These are phyloP conservation scores for Capsicum rhomboideum DNA, from an alignment of 257 asterid genomes.

Conservation along the genomic window DNA sequence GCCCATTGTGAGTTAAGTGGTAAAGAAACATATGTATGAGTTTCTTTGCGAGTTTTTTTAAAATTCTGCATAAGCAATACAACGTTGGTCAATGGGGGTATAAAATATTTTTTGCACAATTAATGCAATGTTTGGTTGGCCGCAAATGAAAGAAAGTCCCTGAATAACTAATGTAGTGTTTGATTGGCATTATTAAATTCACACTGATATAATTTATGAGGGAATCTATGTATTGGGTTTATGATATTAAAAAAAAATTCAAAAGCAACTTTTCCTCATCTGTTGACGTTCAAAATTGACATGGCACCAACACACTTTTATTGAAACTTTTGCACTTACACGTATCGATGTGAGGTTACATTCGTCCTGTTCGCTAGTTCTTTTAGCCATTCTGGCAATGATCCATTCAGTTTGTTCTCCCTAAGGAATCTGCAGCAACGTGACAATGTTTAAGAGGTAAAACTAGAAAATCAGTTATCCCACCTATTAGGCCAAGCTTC, in stretches of 20 bases:
- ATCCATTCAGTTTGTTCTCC: conserved; percentile 3
- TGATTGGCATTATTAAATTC: background rate
- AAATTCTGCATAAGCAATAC: background rate
- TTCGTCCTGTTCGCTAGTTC: background rate
- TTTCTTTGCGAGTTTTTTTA: background rate
- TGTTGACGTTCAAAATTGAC: background rate
- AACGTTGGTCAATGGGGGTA: background rate
- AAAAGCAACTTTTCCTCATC: background rate
- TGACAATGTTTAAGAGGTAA: background rate
- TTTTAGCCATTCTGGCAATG: conserved; percentile 6
- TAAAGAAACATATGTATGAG: background rate
- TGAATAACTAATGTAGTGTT: background rate
- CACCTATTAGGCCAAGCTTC: background rate
- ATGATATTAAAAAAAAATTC: background rate
- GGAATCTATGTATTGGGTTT: background rate
- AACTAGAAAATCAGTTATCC: background rate
- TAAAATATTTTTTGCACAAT: background rate
- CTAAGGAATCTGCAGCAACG: conserved; percentile 6
- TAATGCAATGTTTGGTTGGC: background rate
- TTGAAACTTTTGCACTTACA: background rate
- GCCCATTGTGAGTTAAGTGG: background rate
- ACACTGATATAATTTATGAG: background rate
- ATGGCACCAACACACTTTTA: background rate
- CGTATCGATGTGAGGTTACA: background rate
- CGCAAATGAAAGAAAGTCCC: too few species aligned